phyloP scores from a whole-genome alignment of 768 basidiomycete species.

The Trametes cinnabarina region DNA sequence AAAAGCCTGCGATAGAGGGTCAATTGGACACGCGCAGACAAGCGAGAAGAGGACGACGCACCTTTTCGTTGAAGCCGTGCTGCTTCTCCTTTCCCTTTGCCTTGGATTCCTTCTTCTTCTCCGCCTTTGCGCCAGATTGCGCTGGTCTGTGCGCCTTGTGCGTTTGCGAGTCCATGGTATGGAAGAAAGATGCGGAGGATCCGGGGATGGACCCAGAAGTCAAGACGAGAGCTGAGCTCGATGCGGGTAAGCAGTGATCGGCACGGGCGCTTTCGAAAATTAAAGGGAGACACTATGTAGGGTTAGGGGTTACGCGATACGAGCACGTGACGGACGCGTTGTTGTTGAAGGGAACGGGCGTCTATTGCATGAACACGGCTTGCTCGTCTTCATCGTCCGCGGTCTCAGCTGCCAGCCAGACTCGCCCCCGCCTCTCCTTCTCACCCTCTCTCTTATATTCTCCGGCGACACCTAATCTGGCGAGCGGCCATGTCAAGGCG shows the following conservation, averaged over 20 bases:
- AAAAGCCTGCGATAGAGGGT: constrained; percentile 64
- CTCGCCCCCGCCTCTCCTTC: background rate
- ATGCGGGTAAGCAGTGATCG: background rate
- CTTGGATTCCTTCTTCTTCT: constrained; percentile 64
- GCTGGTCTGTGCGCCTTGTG: constrained; percentile 84
- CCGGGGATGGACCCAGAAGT: too few relatives aligned
- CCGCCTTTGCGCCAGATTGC: constrained; percentile 67
- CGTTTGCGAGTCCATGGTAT: constrained; percentile 63
- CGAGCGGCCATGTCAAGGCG: constrained; percentile 19
- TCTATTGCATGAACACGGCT: constrained; percentile 11
- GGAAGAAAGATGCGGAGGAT: background rate
- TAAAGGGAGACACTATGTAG: background rate
- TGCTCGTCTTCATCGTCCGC: background rate
- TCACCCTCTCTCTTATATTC: constrained; percentile 3
- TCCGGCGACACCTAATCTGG: constrained; percentile 19
- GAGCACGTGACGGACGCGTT: constrained; percentile 21
- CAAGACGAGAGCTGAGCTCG: background rate
- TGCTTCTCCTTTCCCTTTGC: constrained; percentile 67
- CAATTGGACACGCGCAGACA: background rate
- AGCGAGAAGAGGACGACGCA: constrained; percentile 29
- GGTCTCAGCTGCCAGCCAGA: background rate
- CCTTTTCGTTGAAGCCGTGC: constrained; percentile 89
- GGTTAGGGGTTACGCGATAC: constrained; percentile 13
- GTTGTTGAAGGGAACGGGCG: constrained; percentile 20
- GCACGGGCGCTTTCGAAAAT: constrained; percentile 12